phyloP scores from a whole-genome alignment of 2,329 filamentous ascomycete genomes.

The Xylaria arbuscula region DNA sequence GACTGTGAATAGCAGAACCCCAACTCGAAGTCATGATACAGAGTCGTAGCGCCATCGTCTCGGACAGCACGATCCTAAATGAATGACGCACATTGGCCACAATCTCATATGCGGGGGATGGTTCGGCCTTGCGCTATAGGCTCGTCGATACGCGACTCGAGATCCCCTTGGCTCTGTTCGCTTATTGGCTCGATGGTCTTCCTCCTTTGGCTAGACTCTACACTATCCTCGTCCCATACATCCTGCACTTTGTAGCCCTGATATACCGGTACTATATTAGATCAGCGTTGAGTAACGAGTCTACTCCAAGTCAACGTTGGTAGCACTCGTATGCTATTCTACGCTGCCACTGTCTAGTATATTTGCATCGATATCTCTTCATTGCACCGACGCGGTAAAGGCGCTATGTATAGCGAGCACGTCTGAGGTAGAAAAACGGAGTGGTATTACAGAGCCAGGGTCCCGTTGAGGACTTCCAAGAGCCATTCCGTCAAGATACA shows the following conservation, averaged over 20 bases:
- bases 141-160: not conserved
- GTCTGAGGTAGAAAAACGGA: not conserved
- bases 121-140: slow-evolving; percentile 8
- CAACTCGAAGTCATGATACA: not conserved
- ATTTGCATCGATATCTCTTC: not conserved
- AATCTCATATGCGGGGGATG: slow-evolving; percentile 6
- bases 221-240: not conserved
- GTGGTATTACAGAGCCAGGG: not conserved
- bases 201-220: slow-evolving; percentile 11
- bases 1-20: not conserved
- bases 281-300: too few relatives aligned
- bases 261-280: not conserved
- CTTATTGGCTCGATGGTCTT: slow-evolving; percentile 30
- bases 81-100: slow-evolving; percentile 1
- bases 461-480: not conserved
- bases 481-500: not conserved
- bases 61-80: not conserved
- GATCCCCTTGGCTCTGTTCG: not conserved
- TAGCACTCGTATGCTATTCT: not conserved
- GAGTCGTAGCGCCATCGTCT: not conserved
- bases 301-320: not conserved
- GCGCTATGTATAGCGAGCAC: not conserved
- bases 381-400: not conserved
- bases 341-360: not conserved
- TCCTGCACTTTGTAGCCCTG: not conserved